phyloP scores from a whole-genome alignment of 371 early-diverging fungal genomes.

The Choanephora cucurbitarum region DNA sequence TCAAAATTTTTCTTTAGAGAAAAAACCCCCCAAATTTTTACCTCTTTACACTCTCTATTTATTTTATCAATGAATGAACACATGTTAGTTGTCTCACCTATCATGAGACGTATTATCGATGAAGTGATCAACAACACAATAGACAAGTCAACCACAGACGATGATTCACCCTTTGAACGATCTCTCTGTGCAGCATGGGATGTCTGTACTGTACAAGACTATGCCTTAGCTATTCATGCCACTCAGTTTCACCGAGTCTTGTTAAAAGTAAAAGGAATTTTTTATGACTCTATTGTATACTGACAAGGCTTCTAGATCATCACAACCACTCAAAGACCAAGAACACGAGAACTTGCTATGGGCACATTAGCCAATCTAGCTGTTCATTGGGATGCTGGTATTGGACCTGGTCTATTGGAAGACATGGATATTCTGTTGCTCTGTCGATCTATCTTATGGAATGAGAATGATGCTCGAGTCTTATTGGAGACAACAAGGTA shows the following conservation, averaged over 20 bases:
- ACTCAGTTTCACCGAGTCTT: slow-evolving; percentile 36
- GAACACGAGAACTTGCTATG: slow-evolving; percentile 45
- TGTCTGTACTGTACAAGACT: slow-evolving; percentile 38
- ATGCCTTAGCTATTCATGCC: slow-evolving; percentile 26
- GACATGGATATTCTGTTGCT: slow-evolving; percentile 44
- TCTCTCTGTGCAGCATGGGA: slow-evolving; percentile 51
- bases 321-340: slow-evolving; percentile 29
- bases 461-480: slow-evolving; percentile 44
- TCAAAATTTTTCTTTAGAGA: too few species aligned
- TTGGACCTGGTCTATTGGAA: slow-evolving; percentile 26
- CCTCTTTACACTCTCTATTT: too few species aligned
- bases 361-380: slow-evolving; percentile 48
- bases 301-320: slow-evolving; percentile 36
- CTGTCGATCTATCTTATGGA: slow-evolving; percentile 40
- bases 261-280: slow-evolving; percentile 36
- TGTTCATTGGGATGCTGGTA: slow-evolving; percentile 39
- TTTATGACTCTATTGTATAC: neutral
- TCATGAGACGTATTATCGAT: slow-evolving; percentile 37
- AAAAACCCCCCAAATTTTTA: too few species aligned
- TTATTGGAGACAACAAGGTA: slow-evolving; percentile 41
- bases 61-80: neutral
- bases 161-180: slow-evolving; percentile 47
- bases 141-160: slow-evolving; percentile 23
- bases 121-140: slow-evolving; percentile 27
- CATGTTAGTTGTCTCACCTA: slow-evolving; percentile 29